phyloP scores from a whole-genome alignment of 108 stramenopile species.

The Pseudonitzschia pungens region DNA sequence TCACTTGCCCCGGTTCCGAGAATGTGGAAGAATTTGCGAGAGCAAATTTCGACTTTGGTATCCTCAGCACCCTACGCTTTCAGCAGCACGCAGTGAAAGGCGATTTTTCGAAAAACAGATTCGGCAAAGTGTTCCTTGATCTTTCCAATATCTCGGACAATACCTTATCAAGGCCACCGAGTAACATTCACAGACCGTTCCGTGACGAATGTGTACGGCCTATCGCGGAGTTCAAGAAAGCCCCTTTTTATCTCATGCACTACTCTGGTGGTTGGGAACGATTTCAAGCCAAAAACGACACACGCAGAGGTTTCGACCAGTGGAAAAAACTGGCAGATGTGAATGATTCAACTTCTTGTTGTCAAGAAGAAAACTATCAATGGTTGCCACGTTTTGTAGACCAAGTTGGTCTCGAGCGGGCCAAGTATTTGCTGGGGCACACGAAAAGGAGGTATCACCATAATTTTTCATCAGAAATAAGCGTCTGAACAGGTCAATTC shows the following conservation, averaged over 20 bases:
- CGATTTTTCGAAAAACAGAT: conserved; percentile 45
- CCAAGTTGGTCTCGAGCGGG: conserved; percentile 17
- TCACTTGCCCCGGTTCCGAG: conserved; percentile 24
- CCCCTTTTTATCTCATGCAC: conserved; percentile 33
- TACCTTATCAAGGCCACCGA: conserved; percentile 10
- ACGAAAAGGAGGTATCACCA: not conserved
- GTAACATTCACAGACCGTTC: conserved; percentile 45
- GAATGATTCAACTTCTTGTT: conserved; percentile 17
- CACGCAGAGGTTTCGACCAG: conserved; percentile 22
- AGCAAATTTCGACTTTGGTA: conserved; percentile 12
- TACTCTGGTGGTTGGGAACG: conserved; percentile 48
- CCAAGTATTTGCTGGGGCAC: conserved; percentile 16
- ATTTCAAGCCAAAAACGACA: conserved; percentile 25
- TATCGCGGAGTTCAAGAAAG: not conserved
- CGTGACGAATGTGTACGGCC: conserved; percentile 25
- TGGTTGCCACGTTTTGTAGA: conserved; percentile 35
- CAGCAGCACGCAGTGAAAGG: conserved; percentile 46
- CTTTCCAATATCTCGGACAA: conserved; percentile 35
- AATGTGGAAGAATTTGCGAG: not conserved
- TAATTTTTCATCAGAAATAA: too few species aligned
- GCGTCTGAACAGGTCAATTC: too few species aligned
- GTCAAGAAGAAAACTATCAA: conserved; percentile 5
- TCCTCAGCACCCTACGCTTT: conserved; percentile 44
- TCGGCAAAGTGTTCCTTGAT: conserved; percentile 58
- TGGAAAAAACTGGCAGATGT: conserved; percentile 34